Conservation (phyloP, 2,329 filamentous ascomycete species). For the Massarina eburnea region DNA sequence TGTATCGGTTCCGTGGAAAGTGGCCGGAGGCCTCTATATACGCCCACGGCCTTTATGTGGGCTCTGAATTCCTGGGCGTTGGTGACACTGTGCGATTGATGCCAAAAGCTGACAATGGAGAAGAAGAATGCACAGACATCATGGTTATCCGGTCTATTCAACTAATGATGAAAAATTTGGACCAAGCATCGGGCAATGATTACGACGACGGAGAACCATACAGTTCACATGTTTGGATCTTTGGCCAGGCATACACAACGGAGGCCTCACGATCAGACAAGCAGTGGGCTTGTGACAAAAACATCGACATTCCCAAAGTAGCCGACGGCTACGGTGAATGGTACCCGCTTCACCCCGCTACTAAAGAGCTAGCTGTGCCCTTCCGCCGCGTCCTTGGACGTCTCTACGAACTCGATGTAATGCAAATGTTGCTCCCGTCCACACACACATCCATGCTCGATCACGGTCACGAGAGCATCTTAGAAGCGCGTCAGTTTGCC, state of each 20-base stretch:
- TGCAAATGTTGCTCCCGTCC: slow-evolving; percentile 48
- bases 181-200: slow-evolving; percentile 49
- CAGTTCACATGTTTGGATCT: slow-evolving; percentile 50
- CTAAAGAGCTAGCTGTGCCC: slow-evolving; percentile 49
- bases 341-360: slow-evolving; percentile 52
- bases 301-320: slow-evolving; percentile 16
- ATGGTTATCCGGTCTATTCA: slow-evolving; percentile 57
- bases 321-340: slow-evolving; percentile 51
- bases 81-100: slow-evolving; percentile 58
- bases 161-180: slow-evolving; percentile 52
- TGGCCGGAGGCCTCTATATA: slow-evolving; percentile 59
- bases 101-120: slow-evolving; percentile 21
- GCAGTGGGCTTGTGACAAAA: slow-evolving; percentile 18
- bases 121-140: slow-evolving; percentile 50
- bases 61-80: slow-evolving; percentile 56
- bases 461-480: slow-evolving; percentile 50
- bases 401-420: slow-evolving; percentile 54
- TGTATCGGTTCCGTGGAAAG: slow-evolving; percentile 53
- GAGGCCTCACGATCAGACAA: slow-evolving; percentile 37
- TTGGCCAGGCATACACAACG: slow-evolving; percentile 53
- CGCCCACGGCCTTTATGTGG: slow-evolving; percentile 58
- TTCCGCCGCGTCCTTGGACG: slow-evolving; percentile 57
- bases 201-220: slow-evolving; percentile 51
- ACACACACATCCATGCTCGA: slow-evolving; percentile 35
- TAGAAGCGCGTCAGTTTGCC: slow-evolving; percentile 52